Evolutionary conservation across 495 filamentous ascomycete species (phyloP).

Genomic region (Hamigera avellanea): DNA sequence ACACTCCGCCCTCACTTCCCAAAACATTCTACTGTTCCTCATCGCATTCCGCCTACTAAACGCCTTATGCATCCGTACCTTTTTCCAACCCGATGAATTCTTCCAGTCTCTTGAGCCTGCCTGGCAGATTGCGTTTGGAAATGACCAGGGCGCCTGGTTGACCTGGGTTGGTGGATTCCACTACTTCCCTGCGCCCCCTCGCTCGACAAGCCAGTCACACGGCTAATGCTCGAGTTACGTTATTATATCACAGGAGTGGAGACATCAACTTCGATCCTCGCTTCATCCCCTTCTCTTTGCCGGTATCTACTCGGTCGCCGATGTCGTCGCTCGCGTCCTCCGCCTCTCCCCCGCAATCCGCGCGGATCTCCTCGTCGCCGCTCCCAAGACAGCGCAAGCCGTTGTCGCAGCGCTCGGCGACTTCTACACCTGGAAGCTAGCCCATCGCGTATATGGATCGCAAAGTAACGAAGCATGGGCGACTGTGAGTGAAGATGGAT

Average conservation of each 20-base stretch:
- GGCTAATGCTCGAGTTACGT: too few relatives aligned
- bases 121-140: constrained; percentile 80
- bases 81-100: constrained; percentile 99
- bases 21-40: constrained; percentile 47
- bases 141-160: constrained; percentile 71
- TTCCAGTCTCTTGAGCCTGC: constrained; percentile 94
- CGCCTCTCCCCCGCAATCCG: constrained; percentile 34
- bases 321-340: constrained; percentile 40
- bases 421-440: constrained; percentile 82
- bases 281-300: constrained; percentile 82
- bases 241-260: constrained; percentile 99
- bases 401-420: constrained; percentile 69
- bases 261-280: constrained; percentile 80
- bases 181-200: too few relatives aligned
- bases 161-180: constrained; percentile 62
- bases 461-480: constrained; percentile 53
- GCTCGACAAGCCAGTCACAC: too few relatives aligned
- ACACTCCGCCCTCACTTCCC: constrained; percentile 5
- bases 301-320: constrained; percentile 52
- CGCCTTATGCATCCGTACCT: constrained; percentile 75
- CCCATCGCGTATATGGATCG: constrained; percentile 57
- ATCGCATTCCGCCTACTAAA: constrained; percentile 74
- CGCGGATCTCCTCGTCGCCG: constrained; percentile 53
- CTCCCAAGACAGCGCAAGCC: constrained; percentile 68
- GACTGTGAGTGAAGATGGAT: constrained; percentile 40